Evolutionary conservation across 768 basidiomycete genomes (phyloP), one percentile per base, ranked within the genome.

Genomic region (Candolleomyces efflorescens): DNA sequence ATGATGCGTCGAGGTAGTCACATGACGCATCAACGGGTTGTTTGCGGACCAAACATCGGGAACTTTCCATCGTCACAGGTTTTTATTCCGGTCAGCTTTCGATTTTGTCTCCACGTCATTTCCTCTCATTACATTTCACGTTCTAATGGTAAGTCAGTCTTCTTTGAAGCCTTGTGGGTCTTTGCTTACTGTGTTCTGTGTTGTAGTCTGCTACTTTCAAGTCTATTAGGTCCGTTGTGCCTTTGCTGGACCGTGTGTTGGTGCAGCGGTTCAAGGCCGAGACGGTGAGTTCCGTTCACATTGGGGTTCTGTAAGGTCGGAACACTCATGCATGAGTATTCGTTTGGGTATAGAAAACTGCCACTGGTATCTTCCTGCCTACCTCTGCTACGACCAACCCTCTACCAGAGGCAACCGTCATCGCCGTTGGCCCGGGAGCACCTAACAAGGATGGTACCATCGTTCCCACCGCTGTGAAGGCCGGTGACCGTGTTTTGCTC

Each of bases 181-280:
- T n/a, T n/a, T n/a, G n/a, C n/a, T n/a, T n/a, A n/a, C n/a, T n/a
- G n/a, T n/a, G n/a, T n/a, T n/a, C n/a, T n/a, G n/a, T n/a, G 32
- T 11, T 32, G 11, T 11, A 32, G 32, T 32, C 32, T 32, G 89
- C 92, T 63, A 96, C 94, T 23, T 94, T 98, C 87, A 97, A 92
- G 76, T 87, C 86, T 63, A 98, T 98, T 83, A 91, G 83, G 78
- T 79, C 94, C 58, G 71, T 98, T 64, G 75, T 92, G 62, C 96
- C 96, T 60, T 84, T 98, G 52, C 79, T 98, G 56, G 96, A 98
- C 86, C 92, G 96, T 63, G 92, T 98, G 62, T 82, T 98, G 63
- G 94, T 98, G 60, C 96, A 98, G 77, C 84, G 95, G 57, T 96
- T 96, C 86, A 98, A 98, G 80, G 80, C 92, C 32, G 94, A 96